Percentiles rank a stretch among this genome's conserved stretches.
Conservation (phyloP, 768 basidiomycete genomes). For the Lactarius tabidus region DNA sequence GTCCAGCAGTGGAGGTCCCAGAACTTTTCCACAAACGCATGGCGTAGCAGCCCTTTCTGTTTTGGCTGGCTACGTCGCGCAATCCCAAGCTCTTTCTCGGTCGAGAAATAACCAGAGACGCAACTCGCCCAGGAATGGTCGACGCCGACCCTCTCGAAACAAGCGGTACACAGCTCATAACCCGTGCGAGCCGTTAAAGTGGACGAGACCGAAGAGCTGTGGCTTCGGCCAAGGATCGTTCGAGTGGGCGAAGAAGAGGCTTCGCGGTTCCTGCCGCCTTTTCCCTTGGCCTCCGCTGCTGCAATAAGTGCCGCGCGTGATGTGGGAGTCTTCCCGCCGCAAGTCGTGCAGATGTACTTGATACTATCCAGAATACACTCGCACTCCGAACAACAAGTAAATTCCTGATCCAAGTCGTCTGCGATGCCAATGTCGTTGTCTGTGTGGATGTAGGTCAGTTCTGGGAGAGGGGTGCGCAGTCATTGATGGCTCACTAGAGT, state of each 20-base stretch:
- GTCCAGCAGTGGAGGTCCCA: slow-evolving; percentile 85
- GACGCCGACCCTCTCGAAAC: slow-evolving; percentile 74
- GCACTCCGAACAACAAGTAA: slow-evolving; percentile 84
- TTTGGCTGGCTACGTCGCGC: slow-evolving; percentile 63
- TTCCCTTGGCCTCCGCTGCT: too few species aligned
- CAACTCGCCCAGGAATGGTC: slow-evolving; percentile 59
- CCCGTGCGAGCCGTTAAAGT: slow-evolving; percentile 36
- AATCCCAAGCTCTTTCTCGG: slow-evolving; percentile 45
- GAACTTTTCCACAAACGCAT: slow-evolving; percentile 81
- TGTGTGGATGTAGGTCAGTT: not conserved
- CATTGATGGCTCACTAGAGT: not conserved
- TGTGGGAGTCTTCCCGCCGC: slow-evolving; percentile 67
- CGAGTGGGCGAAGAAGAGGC: slow-evolving; percentile 29
- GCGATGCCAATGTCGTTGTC: not conserved
- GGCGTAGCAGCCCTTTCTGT: slow-evolving; percentile 70
- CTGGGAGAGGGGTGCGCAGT: not conserved
- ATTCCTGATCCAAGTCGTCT: slow-evolving; percentile 51
- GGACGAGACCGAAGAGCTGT: slow-evolving; percentile 14
- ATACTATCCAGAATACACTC: slow-evolving; percentile 70
- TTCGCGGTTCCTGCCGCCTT: slow-evolving; percentile 41
- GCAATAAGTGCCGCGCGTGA: slow-evolving; percentile 22
- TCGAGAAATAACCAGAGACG: slow-evolving; percentile 40
- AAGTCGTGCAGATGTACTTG: slow-evolving; percentile 85
- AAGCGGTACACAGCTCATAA: slow-evolving; percentile 81
- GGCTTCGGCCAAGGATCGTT: slow-evolving; percentile 6